Percentiles rank a stretch among this genome's conserved stretches.
These are phyloP conservation scores for Phellopilus nigrolimitatus DNA, from an alignment of 1,284 basidiomycete genomes.

Conservation along the genomic window DNA sequence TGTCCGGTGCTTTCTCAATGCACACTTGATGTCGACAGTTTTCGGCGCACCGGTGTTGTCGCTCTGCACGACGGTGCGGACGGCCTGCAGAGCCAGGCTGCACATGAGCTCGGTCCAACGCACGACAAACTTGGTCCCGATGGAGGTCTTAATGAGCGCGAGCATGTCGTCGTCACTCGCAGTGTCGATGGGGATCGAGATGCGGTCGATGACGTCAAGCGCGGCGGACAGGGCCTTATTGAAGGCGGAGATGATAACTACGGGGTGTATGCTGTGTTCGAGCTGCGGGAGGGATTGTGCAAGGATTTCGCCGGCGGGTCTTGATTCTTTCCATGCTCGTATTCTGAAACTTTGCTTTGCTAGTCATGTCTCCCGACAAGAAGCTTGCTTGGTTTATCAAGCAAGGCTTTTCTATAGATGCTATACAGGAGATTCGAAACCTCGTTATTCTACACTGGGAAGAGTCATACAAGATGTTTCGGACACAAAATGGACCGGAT, in stretches of 20 bases:
- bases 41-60: conserved; percentile 65
- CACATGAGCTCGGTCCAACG: conserved; percentile 99
- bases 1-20: conserved; percentile 96
- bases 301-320: conserved; percentile 99
- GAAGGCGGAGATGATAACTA: conserved; percentile 98
- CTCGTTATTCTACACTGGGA: neutral
- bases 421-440: neutral
- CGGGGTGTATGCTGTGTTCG: conserved; percentile 95
- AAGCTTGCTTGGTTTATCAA: too few relatives aligned
- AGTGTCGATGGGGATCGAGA: conserved; percentile 89
- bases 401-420: neutral
- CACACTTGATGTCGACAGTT: conserved; percentile 95
- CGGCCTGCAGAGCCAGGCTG: conserved; percentile 87
- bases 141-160: conserved; percentile 94
- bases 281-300: conserved; percentile 90
- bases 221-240: conserved; percentile 93
- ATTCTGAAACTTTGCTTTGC: neutral
- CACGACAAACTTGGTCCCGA: conserved; percentile 98
- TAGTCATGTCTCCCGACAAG: too few relatives aligned
- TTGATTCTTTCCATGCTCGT: too few relatives aligned
- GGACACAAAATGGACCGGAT: too few relatives aligned
- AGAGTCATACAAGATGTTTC: neutral
- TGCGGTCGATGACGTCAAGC: conserved; percentile 80
- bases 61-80: conserved; percentile 75
- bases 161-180: conserved; percentile 91